Evolutionary conservation across 192 early-diverging fungal species (phyloP), one percentile per base, ranked within the genome.

Genomic region (Funneliformis mosseae): DNA sequence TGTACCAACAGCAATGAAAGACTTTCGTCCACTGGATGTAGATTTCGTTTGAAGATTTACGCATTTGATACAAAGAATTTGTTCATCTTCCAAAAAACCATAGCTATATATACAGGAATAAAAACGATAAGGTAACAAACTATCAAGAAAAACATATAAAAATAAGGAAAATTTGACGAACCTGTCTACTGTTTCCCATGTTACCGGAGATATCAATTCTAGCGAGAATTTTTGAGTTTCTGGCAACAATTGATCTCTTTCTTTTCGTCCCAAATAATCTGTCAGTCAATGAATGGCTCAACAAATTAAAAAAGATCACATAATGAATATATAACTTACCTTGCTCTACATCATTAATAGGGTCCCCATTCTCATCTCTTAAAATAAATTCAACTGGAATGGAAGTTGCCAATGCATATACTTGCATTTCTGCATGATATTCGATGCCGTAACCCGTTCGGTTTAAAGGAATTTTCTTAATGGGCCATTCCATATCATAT

Each of bases 121-220:
- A 42, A 18, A 46, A n/a, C n/a, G n/a, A n/a, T n/a, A n/a, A n/a
- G n/a, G n/a, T 74, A 82, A 38, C 41, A 27, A 87, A 33, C 25
- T 59, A 16, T 83, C 63, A 87, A 21, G n/a, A 64, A 5, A 0
- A 48, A n/a, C 81, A 28, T 7, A 84, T 8, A 28, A 81, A 9
- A 33, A 46, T 21, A 72, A 79, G 41, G 61, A 8, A 9, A 4
- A 82, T 75, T 80, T 9, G 2, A 66, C 33, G 23, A 88, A 91
- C 81, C 85, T 83, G 80, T 98, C 97, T 0, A 97, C 94, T 14
- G 94, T 96, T 79, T 98, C 96, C 95, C 95, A 98, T 21, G 96
- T 97, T 0, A 96, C 90, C 1, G 97, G 96, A 21, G 97, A 98
- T 16, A 99, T 88, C 63, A 99, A 86, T 67, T 97, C 95, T 46